Base-by-base conservation (phyloP, 495 filamentous ascomycete genomes). In the Saxophila tyrrhenica region DNA sequence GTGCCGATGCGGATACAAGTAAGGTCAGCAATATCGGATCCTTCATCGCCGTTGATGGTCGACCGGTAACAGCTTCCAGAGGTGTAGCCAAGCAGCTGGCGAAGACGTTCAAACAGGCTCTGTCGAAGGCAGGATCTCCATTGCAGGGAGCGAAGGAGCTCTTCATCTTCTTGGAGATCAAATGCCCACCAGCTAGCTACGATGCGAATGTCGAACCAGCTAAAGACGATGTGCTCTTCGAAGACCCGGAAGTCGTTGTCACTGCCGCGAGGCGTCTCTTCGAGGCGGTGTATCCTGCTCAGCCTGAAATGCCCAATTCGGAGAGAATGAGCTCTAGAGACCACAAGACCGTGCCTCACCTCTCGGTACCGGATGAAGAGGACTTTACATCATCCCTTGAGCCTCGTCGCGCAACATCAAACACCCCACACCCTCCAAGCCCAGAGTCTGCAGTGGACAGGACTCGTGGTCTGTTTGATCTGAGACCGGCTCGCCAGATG, bases 171-270 rank as follows among this genome's bases (percentile, higher is more conserved):
- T 60, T 97, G 42, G 81, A 89, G 52, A 78, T 98, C 5, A 62
- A 62, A 3, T 95, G 90, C 61, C 79, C 83, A 0, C 65, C 64
- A 3, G 79, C 77, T 15, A 84, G 74, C 47, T 96, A 98, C 57
- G 91, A 97, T 70, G 75, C 79, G 1, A 97, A 95, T 61, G 75
- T 97, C 50, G 89, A 97, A 62, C 89, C 90, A 0, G 78, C 84
- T 0, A 98, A 98, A 64, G 85, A 96, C 57, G 84, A 95, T 65
- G 78, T 96, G 1, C 51, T 95, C 0, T 95, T 98, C 62, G 71
- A 75, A 24, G 71, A 92, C 42, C 72, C 80, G 25, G 64, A 78
- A 0, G 2, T 58, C 1, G 51, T 94, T 2, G 22, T 84, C 2
- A 60, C 65, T 2, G 55, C 75, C 3, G 73, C 83, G 2, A 77